These are phyloP conservation scores for Cercospora sojina DNA, from an alignment of 2,329 filamentous ascomycete genomes.

Conservation along the genomic window DNA sequence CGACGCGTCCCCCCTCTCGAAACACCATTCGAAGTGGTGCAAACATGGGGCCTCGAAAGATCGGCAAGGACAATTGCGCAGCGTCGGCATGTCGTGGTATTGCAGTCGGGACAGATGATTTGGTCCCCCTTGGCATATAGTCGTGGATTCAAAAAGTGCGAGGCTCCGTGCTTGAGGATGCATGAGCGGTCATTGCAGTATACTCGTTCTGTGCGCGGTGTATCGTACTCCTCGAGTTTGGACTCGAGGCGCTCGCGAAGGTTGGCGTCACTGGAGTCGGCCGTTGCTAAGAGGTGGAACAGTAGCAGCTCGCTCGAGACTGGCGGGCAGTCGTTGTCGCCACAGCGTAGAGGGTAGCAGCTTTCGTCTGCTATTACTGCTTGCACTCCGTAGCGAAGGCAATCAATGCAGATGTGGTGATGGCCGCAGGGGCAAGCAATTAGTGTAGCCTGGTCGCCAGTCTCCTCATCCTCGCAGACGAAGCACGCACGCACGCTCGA, in stretches of 20 bases:
- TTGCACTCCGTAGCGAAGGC: not conserved
- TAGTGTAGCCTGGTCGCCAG: not conserved
- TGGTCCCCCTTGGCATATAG: no score
- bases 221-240: not conserved
- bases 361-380: not conserved
- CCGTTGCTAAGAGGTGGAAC: not conserved
- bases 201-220: not conserved
- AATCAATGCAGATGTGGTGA: not conserved
- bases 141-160: no score
- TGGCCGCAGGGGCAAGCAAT: not conserved
- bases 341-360: not conserved
- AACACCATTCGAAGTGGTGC: not conserved
- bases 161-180: no score
- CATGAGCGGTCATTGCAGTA: not conserved
- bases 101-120: no score
- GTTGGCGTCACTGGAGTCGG: not conserved
- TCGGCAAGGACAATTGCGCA: no score
- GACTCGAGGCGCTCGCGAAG: not conserved
- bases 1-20: not conserved
- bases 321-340: not conserved
- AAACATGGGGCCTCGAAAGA: not conserved
- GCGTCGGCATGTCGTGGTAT: no score
- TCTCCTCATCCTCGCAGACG: not conserved
- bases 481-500: not conserved
- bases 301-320: not conserved